Evolutionary conservation across 1,284 basidiomycete species (phyloP), one percentile per base, ranked within the genome.

Genomic region (Ustilago hordei): DNA sequence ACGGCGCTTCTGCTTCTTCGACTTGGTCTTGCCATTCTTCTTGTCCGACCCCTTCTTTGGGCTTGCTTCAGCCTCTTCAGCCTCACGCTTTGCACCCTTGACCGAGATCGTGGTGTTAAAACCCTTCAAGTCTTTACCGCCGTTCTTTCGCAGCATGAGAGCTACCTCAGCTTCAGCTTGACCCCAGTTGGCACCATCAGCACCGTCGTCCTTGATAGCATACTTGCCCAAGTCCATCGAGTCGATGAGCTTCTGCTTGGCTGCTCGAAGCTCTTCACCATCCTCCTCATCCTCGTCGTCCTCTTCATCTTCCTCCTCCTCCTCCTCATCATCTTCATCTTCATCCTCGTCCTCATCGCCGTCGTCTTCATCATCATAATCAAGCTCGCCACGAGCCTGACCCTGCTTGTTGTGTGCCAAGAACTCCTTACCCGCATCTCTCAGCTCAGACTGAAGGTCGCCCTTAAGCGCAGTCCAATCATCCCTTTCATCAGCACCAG

Each of bases 101-200:
- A 76, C 76, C 17, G 73, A 72, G 57, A 79, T 66, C 62, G 76
- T 79, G 19, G 76, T 70, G 60, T 74, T 78, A 64, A 78, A 69
- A 9, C 72, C 75, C 32, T 62, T 60, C n/a, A 74, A 65, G n/a
- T 75, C 54, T 28, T 62, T 69, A 19, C 72, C 64, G n/a, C 69
- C 76, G 47, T 69, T 66, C 53, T 76, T 72, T n/a, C 58, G 52
- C 12, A 80, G 57, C 69, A 78, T 73, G 45, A 63, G 64, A 60
- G 75, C 77, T 7, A 84, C 80, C 38, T 81, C 80, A 19, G 66
- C 75, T 58, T 85, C 84, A 2, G 84, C 84, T 64, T 81, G 80
- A n/a, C 58, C 59, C 83, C 83, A 85, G 41, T 78, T 76, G 45
- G 52, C 41, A 11, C 53, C 65, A 35, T 64, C 23, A 28, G 23